Evolutionary conservation across 495 filamentous ascomycete genomes (phyloP).

Genomic region (Penicillium silybi): DNA sequence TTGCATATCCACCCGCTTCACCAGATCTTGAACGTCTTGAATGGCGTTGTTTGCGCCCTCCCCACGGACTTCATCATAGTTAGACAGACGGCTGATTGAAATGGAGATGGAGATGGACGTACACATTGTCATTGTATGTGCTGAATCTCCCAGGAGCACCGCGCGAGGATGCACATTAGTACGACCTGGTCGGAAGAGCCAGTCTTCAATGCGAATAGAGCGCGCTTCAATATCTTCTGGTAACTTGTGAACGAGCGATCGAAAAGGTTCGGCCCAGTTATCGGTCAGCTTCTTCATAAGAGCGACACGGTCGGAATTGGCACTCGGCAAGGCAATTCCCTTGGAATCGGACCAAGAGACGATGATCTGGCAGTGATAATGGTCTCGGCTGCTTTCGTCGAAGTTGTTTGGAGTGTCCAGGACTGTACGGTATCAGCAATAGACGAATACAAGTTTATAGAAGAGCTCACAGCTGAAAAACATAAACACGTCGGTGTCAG

Average conservation of each 20-base stretch:
- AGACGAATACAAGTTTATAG: not conserved
- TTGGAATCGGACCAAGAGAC: constrained; percentile 49
- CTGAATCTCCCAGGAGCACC: constrained; percentile 49
- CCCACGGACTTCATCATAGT: constrained; percentile 38
- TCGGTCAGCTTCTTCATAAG: constrained; percentile 51
- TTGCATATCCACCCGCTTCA: constrained; percentile 18
- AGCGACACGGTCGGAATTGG: constrained; percentile 36
- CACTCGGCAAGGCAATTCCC: constrained; percentile 38
- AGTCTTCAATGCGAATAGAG: constrained; percentile 53
- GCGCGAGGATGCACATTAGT: constrained; percentile 34
- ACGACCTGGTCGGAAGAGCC: constrained; percentile 33
- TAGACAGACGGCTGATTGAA: not conserved
- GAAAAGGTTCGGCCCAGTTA: constrained; percentile 56
- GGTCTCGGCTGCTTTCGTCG: constrained; percentile 29
- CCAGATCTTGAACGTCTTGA: constrained; percentile 45
- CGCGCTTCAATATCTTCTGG: constrained; percentile 46
- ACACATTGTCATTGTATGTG: constrained; percentile 59
- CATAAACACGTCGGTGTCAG: constrained; percentile 51
- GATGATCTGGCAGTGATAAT: constrained; percentile 47
- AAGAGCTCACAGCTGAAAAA: constrained; percentile 46
- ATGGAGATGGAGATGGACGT: constrained; percentile 13
- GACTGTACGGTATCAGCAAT: constrained; percentile 15
- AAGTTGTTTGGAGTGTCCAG: constrained; percentile 49
- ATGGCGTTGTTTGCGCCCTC: constrained; percentile 61
- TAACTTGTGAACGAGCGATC: constrained; percentile 40